phyloP scores from a whole-genome alignment of 805 yeast species.

The Saccharomycopsis fermentans region DNA sequence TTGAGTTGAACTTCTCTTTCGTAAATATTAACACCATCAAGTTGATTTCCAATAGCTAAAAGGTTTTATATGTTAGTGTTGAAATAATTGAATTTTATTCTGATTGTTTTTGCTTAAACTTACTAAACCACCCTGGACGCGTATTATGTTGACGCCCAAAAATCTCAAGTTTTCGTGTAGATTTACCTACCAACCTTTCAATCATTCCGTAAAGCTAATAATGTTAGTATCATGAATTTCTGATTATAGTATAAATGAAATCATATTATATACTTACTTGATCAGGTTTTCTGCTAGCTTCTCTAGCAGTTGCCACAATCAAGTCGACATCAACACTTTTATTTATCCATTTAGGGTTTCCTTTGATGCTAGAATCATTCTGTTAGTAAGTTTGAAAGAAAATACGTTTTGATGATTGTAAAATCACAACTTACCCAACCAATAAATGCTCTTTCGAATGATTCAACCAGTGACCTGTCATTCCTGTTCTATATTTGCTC shows the following conservation, averaged over 20 bases:
- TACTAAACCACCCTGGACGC: constrained; percentile 81
- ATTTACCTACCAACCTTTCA: constrained; percentile 72
- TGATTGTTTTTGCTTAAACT: constrained; percentile 18
- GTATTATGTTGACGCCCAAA: constrained; percentile 83
- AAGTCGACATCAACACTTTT: constrained; percentile 61
- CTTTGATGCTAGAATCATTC: constrained; percentile 38
- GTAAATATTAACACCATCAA: constrained; percentile 44
- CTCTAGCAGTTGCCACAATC: constrained; percentile 75
- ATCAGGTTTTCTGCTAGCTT: constrained; percentile 85
- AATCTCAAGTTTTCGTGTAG: constrained; percentile 72
- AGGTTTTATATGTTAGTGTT: background rate
- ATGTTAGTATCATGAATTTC: constrained; percentile 13
- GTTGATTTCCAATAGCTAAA: constrained; percentile 63
- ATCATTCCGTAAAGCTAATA: constrained; percentile 58
- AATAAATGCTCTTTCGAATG: constrained; percentile 88
- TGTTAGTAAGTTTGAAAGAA: background rate
- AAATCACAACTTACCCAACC: constrained; percentile 41
- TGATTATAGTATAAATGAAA: background rate
- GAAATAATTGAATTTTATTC: background rate
- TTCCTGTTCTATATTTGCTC: constrained; percentile 54
- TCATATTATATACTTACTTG: constrained; percentile 33
- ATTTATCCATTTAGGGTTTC: constrained; percentile 64
- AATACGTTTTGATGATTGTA: background rate
- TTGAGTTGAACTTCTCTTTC: constrained; percentile 9
- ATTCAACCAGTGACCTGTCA: constrained; percentile 96